Conservation (phyloP, 2,329 filamentous ascomycete genomes). For the Sporothrix luriei region DNA sequence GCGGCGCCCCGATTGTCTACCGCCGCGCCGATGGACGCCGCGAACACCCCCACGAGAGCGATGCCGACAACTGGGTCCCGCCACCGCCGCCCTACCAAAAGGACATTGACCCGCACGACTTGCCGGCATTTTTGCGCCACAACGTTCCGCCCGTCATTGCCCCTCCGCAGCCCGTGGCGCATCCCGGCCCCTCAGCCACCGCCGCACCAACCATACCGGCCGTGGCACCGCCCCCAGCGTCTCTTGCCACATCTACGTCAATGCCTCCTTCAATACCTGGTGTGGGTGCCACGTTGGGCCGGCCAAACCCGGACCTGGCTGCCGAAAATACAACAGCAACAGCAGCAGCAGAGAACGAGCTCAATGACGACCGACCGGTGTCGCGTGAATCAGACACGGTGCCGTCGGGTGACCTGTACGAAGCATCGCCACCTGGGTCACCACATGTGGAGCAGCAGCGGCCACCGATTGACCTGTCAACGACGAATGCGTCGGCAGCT, state of each 20-base stretch:
- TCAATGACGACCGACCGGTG: neutral
- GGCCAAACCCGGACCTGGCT: neutral
- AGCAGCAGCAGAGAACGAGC: neutral
- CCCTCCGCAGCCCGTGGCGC: slow-evolving; percentile 20
- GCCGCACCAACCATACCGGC: neutral
- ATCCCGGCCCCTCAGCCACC: neutral
- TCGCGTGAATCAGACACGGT: slow-evolving; percentile 2
- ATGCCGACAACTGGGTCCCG: slow-evolving; percentile 86
- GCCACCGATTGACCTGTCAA: neutral
- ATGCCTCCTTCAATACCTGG: slow-evolving; percentile 16
- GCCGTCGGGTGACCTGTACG: slow-evolving; percentile 31
- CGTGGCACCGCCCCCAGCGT: neutral
- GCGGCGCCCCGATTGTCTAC: slow-evolving; percentile 61
- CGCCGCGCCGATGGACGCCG: slow-evolving; percentile 68
- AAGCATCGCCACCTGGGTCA: slow-evolving; percentile 31
- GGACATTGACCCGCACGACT: slow-evolving; percentile 58
- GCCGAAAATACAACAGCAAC: neutral
- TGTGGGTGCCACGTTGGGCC: slow-evolving; percentile 28
- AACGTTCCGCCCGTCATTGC: slow-evolving; percentile 37
- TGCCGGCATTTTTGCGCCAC: slow-evolving; percentile 60
- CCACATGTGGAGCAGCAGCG: slow-evolving; percentile 23
- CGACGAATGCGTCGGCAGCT: neutral
- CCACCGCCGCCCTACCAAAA: slow-evolving; percentile 79
- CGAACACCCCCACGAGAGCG: slow-evolving; percentile 80
- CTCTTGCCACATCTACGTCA: neutral